Base-by-base conservation (phyloP, 495 filamentous ascomycete genomes). In the Zalerion maritima region DNA sequence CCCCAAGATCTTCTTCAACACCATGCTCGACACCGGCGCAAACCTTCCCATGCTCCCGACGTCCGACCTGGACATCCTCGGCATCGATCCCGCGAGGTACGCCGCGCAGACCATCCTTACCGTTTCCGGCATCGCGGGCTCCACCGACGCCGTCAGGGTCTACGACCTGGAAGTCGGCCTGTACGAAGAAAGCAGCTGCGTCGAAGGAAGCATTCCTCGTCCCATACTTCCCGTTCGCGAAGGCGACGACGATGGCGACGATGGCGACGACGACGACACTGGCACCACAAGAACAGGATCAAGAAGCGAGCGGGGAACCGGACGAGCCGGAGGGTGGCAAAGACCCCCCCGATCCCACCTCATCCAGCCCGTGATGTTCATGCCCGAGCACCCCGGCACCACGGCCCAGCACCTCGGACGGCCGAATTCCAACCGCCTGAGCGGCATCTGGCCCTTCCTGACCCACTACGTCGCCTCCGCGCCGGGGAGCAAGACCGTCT, bases 11-110 rank as follows among this genome's bases (percentile, higher is more conserved):
- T 40, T 53, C 35, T 54, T 12, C 19, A 26, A 39, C 14, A 47
- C 37, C 18, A 34, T 67, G 19, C 38, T 67, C 16, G 61, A 67
- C 38, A 46, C 40, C 12, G 62, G 62, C 24, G 57, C 62, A 18
- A 63, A 54, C 10, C 43, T 54, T 21, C 60, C 62, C 3, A 40
- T 43, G 23, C 37, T 67, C 11, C 46, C 36, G 21, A 13, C 23
- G 2, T 12, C 21, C 10, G 61, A 68, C 34, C 46, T 67, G 0
- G 11, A 29, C 10, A 28, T 21, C 3, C 37, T 66, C 6, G 24
- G 38, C 2, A 47, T 68, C 32, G 25, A 55, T 37, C 28, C 40
- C 7, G 19, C 5, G 0, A 29, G 14, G 14, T 64, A 65, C 42
- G 30, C 59, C 2, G 51, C 56, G 6, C 60, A 65, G 32, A 43